phyloP scores from a whole-genome alignment of 345 rosid genomes.

The Turritis glabra region DNA sequence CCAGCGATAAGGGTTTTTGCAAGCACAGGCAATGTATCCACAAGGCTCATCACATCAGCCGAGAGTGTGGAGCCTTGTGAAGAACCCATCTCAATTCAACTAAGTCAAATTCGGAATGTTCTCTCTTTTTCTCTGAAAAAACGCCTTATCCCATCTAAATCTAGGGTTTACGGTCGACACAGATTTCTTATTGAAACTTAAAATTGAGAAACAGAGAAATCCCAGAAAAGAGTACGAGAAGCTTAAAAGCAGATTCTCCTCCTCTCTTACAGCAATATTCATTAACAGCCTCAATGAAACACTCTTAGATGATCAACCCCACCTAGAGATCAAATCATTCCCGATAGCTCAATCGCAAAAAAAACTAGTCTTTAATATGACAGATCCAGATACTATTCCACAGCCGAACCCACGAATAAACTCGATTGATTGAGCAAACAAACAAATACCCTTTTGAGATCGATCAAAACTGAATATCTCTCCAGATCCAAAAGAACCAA shows the following conservation, averaged over 20 bases:
- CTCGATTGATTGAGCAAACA: not conserved
- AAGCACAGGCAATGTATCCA: constrained; percentile 75
- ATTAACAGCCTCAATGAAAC: constrained; percentile 52
- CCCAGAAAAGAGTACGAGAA: constrained; percentile 49
- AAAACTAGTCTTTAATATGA: constrained; percentile 17
- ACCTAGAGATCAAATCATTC: constrained; percentile 27
- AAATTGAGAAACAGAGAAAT: constrained; percentile 61
- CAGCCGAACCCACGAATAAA: constrained; percentile 16
- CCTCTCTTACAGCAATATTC: constrained; percentile 56
- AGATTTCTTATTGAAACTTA: constrained; percentile 41
- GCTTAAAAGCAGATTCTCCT: constrained; percentile 64
- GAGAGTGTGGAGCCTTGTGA: constrained; percentile 77
- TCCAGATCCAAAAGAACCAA: constrained; percentile 10
- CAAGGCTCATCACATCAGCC: constrained; percentile 59
- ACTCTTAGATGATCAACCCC: constrained; percentile 24
- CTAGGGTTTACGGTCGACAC: constrained; percentile 54
- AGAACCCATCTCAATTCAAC: constrained; percentile 54
- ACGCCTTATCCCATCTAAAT: constrained; percentile 90
- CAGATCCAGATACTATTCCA: constrained; percentile 29
- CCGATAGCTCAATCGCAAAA: not conserved
- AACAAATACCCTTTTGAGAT: not conserved
- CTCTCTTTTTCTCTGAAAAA: constrained; percentile 53
- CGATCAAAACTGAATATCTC: not conserved
- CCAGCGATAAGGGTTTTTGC: constrained; percentile 92
- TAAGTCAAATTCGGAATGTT: constrained; percentile 1